A percentile compares a stretch with the other conserved stretches of the same genome.
phyloP scores from a whole-genome alignment of 805 yeast species.

The Cyberlindnera americana region DNA sequence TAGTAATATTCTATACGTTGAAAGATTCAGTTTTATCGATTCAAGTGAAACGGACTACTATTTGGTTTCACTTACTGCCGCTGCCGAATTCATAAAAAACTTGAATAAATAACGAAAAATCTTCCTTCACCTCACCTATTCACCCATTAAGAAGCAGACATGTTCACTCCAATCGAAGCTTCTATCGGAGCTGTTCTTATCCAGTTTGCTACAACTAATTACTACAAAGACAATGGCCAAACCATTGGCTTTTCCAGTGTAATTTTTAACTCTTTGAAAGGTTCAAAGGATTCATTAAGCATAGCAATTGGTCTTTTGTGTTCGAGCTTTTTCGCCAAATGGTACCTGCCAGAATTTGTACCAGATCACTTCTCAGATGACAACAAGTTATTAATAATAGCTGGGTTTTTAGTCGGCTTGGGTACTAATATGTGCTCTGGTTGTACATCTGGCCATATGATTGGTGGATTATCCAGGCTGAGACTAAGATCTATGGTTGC shows the following conservation, averaged over 20 bases:
- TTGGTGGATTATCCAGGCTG: slow-evolving; percentile 45
- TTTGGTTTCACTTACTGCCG: slow-evolving; percentile 85
- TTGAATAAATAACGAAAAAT: slow-evolving; percentile 27
- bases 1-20: slow-evolving; percentile 81
- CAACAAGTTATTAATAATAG: slow-evolving; percentile 10
- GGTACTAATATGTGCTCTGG: slow-evolving; percentile 49
- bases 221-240: slow-evolving; percentile 36
- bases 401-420: slow-evolving; percentile 44
- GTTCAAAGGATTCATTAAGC: too few relatives aligned
- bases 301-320: slow-evolving; percentile 35
- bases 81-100: slow-evolving; percentile 71
- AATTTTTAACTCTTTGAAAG: too few relatives aligned
- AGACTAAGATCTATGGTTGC: slow-evolving; percentile 44
- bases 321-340: slow-evolving; percentile 30
- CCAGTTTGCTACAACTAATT: slow-evolving; percentile 43
- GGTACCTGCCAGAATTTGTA: slow-evolving; percentile 29
- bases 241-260: slow-evolving; percentile 47
- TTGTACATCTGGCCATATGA: slow-evolving; percentile 56
- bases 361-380: slow-evolving; percentile 20
- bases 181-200: slow-evolving; percentile 44
- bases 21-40: slow-evolving; percentile 72
- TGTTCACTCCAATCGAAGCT: slow-evolving; percentile 43
- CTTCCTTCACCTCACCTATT: too few relatives aligned
- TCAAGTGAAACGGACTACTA: slow-evolving; percentile 91
- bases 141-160: slow-evolving; percentile 1